Percentiles rank a stretch among this genome's conserved stretches.
Conservation (phyloP, 441 rosid species). For the Erodium chrysanthum region DNA sequence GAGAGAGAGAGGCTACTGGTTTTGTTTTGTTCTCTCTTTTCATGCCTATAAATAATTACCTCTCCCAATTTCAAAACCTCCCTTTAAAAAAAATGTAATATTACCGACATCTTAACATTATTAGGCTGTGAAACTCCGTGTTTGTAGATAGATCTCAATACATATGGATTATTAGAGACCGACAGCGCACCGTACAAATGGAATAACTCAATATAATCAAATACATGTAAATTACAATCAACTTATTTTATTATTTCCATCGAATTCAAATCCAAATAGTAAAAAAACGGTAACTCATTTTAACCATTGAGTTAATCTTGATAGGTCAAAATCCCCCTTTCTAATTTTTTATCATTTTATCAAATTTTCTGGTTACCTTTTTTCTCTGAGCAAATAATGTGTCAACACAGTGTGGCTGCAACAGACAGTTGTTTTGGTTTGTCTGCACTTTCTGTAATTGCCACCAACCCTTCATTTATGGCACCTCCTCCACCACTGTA, state of each 20-base stretch:
- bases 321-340: slow-evolving; percentile 24
- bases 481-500: neutral
- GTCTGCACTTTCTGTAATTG: slow-evolving; percentile 23
- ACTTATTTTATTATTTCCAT: no score
- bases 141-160: no score
- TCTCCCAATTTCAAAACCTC: slow-evolving; percentile 21
- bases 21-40: slow-evolving; percentile 28
- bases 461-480: slow-evolving; percentile 16
- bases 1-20: slow-evolving; percentile 8
- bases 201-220: no score
- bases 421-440: slow-evolving; percentile 5
- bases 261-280: no score
- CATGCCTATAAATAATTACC: slow-evolving; percentile 39
- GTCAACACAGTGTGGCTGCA: slow-evolving; percentile 28
- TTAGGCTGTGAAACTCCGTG: no score
- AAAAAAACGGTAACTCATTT: no score
- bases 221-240: no score
- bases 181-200: no score
- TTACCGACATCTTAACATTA: no score
- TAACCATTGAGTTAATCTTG: no score
- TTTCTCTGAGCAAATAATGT: slow-evolving; percentile 42
- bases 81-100: no score
- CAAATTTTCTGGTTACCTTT: slow-evolving; percentile 21
- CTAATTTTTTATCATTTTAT: slow-evolving; percentile 1
- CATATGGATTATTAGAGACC: no score